These are phyloP conservation scores for Phytophthora meadii DNA, from an alignment of 352 stramenopile species.

Conservation along the genomic window DNA sequence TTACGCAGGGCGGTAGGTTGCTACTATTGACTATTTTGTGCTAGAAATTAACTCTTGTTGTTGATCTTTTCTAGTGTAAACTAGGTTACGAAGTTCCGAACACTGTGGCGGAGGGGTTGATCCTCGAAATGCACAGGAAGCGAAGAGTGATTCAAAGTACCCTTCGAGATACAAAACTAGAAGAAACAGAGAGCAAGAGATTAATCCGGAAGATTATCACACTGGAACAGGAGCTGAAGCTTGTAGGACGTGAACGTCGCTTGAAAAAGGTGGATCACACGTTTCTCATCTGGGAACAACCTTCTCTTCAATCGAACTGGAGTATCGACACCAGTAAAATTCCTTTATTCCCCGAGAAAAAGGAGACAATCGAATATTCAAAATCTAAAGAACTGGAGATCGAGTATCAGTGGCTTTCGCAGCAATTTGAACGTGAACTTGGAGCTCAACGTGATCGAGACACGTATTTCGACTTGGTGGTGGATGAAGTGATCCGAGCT, in stretches of 20 bases:
- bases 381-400: background rate
- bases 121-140: slow-evolving; percentile 79
- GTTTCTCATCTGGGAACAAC: slow-evolving; percentile 47
- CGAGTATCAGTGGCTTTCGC: slow-evolving; percentile 8
- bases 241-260: slow-evolving; percentile 44
- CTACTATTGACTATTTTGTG: background rate
- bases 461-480: slow-evolving; percentile 49
- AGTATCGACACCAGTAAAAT: slow-evolving; percentile 47
- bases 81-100: slow-evolving; percentile 56
- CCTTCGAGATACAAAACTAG: slow-evolving; percentile 54
- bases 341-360: slow-evolving; percentile 26
- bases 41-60: background rate
- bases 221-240: slow-evolving; percentile 45
- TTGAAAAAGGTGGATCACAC: slow-evolving; percentile 43
- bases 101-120: slow-evolving; percentile 45
- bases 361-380: background rate
- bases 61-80: slow-evolving; percentile 52
- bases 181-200: slow-evolving; percentile 57
- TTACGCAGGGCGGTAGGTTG: slow-evolving; percentile 55
- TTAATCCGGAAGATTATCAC: slow-evolving; percentile 49
- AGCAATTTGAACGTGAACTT: slow-evolving; percentile 26
- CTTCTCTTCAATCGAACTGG: slow-evolving; percentile 52
- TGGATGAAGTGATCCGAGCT: slow-evolving; percentile 45
- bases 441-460: slow-evolving; percentile 50
- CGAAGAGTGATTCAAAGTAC: slow-evolving; percentile 65